Evolutionary conservation across 257 asterid genomes (phyloP).

Genomic region (Nicotiana noctiflora): DNA sequence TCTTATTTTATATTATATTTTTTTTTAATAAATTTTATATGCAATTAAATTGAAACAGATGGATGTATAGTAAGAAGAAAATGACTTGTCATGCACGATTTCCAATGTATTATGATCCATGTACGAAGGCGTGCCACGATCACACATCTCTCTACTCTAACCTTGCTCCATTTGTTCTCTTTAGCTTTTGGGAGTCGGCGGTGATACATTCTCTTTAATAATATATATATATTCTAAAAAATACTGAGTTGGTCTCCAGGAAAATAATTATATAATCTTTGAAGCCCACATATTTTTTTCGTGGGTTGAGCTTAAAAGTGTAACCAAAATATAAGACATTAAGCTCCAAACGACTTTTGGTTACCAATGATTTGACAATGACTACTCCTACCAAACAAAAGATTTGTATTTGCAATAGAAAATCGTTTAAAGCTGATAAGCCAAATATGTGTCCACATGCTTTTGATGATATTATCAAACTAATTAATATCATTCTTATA

Average conservation of each 20-base stretch:
- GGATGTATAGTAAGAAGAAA: background rate
- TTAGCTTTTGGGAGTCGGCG: no score
- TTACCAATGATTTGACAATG: slow-evolving; percentile 2
- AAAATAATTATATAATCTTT: no score
- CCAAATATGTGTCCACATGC: slow-evolving; percentile 42
- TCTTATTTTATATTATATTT: no score
- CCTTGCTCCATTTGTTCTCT: background rate
- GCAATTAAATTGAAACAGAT: no score
- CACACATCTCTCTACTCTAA: background rate
- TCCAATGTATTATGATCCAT: background rate
- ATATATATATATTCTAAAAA: no score
- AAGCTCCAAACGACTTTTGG: background rate
- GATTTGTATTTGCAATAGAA: slow-evolving; percentile 1
- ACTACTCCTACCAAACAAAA: slow-evolving; percentile 4
- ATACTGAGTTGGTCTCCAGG: no score
- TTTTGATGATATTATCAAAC: slow-evolving; percentile 11
- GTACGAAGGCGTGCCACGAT: background rate
- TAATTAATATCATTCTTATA: slow-evolving; percentile 13
- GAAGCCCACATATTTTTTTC: no score
- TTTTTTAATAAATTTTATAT: no score
- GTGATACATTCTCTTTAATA: no score
- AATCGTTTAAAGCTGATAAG: slow-evolving; percentile 20
- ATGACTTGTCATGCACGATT: background rate
- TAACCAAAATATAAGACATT: background rate
- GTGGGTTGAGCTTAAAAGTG: background rate